A percentile compares a stretch with the other conserved stretches of the same genome.
phyloP scores from a whole-genome alignment of 2,329 filamentous ascomycete genomes.

The Chaetomiaceae sp. region DNA sequence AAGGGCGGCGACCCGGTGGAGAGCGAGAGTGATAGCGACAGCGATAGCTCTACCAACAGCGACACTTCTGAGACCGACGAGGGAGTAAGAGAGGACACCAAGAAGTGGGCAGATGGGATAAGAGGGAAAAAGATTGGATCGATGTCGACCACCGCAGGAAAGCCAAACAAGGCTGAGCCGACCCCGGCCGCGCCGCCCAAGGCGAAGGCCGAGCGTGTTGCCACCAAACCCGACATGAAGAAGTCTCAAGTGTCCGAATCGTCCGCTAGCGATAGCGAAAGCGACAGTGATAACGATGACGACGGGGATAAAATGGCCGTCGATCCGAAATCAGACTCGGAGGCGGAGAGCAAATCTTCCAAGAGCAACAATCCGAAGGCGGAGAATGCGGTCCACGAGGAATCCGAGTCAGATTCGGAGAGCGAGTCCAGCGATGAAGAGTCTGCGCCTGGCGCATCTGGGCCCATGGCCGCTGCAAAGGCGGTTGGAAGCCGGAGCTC shows the following conservation, averaged over 20 bases:
- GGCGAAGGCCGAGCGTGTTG: conserved; percentile 2
- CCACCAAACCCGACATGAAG: background rate
- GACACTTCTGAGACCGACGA: conserved; percentile 9
- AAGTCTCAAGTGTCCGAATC: conserved; percentile 15
- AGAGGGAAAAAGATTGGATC: conserved; percentile 8
- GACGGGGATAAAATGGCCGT: conserved; percentile 28
- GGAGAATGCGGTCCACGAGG: conserved; percentile 11
- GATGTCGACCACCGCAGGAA: background rate
- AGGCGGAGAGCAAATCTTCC: conserved; percentile 6
- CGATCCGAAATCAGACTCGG: conserved; percentile 3
- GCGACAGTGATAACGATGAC: conserved; percentile 9
- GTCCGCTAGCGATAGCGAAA: conserved; percentile 17
- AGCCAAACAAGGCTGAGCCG: conserved; percentile 1
- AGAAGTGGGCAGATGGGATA: background rate
- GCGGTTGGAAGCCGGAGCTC: too few relatives aligned
- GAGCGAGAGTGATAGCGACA: conserved; percentile 17
- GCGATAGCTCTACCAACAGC: conserved; percentile 6
- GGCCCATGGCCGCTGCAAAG: conserved; percentile 7
- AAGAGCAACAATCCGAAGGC: conserved; percentile 17
- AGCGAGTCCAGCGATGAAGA: conserved; percentile 20
- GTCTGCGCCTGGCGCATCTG: background rate
- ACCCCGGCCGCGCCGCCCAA: background rate
- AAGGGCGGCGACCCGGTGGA: conserved; percentile 15
- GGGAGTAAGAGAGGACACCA: background rate
- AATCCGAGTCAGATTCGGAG: conserved; percentile 9